Conservation (phyloP, 257 asterid genomes). For the Solanum pinnatisectum region DNA sequence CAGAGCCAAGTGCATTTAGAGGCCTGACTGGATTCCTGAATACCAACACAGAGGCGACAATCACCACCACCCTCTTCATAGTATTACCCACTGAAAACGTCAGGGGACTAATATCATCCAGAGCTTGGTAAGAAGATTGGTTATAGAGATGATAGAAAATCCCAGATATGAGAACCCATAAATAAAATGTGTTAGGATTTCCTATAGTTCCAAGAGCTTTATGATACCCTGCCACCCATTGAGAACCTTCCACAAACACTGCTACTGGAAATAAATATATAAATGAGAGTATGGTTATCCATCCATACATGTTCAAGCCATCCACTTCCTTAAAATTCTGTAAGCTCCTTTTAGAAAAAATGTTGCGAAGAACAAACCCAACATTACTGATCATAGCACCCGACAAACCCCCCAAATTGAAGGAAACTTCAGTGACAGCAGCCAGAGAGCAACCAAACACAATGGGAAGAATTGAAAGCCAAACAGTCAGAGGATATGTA, state of each 20-base stretch:
- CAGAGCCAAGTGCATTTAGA: slow-evolving; percentile 81
- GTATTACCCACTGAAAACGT: slow-evolving; percentile 91
- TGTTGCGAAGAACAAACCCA: slow-evolving; percentile 81
- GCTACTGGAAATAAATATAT: slow-evolving; percentile 83
- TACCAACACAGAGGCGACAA: slow-evolving; percentile 74
- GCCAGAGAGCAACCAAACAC: slow-evolving; percentile 97
- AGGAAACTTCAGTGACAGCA: slow-evolving; percentile 91
- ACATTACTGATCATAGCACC: slow-evolving; percentile 92
- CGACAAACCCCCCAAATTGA: slow-evolving; percentile 68
- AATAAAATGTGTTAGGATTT: slow-evolving; percentile 47
- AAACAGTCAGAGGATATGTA: slow-evolving; percentile 63
- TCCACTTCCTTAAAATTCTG: slow-evolving; percentile 78
- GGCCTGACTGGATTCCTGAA: slow-evolving; percentile 93
- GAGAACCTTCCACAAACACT: slow-evolving; percentile 82
- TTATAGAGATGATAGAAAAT: slow-evolving; percentile 81
- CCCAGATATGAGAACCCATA: slow-evolving; percentile 85
- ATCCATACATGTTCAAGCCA: slow-evolving; percentile 89
- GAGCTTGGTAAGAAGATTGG: slow-evolving; percentile 90
- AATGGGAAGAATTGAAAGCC: slow-evolving; percentile 88
- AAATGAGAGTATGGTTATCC: slow-evolving; percentile 70
- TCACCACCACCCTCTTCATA: slow-evolving; percentile 96
- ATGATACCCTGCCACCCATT: slow-evolving; percentile 83
- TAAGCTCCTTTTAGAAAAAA: slow-evolving; percentile 82
- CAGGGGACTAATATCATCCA: slow-evolving; percentile 90
- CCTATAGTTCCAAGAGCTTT: slow-evolving; percentile 60